Evolutionary conservation across 768 basidiomycete species (phyloP), one percentile per base, ranked within the genome.

Genomic region (Termitomyces eurrhizus): DNA sequence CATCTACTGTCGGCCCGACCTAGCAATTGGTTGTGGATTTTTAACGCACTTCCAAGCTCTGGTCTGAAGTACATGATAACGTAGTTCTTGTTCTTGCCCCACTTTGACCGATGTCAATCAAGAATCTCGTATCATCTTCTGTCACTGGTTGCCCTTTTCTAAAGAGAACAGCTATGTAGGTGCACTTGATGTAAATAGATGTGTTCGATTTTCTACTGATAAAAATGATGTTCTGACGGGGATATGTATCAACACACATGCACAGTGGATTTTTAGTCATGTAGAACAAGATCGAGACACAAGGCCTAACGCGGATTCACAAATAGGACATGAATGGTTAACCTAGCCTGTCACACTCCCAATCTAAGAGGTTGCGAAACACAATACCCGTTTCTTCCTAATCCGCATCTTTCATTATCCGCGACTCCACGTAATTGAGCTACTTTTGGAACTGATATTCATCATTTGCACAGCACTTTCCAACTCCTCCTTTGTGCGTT

Each of bases 41-140:
- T 1, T 11, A 37, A 37, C 11, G 5, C 39, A 12, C 21, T 45
- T 24, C 12, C 24, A 42, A 42, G 41, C 1, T 32, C 32, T 36
- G 18, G 33, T 16, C n/a, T 39, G 16, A 26, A 32, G 8, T 51
- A 35, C 8, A 58, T 32, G 32, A 52, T 21, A 52, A 58, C 32
- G 42, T 52, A 24, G 35, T 14, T 44, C 52, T 29, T 7, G 26
- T 18, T 14, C 8, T 48, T 13, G 29, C 52, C 58, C 36, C 33
- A 42, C 42, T 32, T 35, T 11, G 35, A 53, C 41, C 12, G 42
- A 53, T 59, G 57, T 58, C 57, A 42, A 18, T 57, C 37, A 48
- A 39, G 13, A 36, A 37, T 44, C 12, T 46, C 48, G n/a, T 35
- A 4, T 35, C 36, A 48, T 49, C n/a, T 41, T 39, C 26, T 29